phyloP scores from a whole-genome alignment of 495 filamentous ascomycete species.

The Talaromyces nanjingensis region DNA sequence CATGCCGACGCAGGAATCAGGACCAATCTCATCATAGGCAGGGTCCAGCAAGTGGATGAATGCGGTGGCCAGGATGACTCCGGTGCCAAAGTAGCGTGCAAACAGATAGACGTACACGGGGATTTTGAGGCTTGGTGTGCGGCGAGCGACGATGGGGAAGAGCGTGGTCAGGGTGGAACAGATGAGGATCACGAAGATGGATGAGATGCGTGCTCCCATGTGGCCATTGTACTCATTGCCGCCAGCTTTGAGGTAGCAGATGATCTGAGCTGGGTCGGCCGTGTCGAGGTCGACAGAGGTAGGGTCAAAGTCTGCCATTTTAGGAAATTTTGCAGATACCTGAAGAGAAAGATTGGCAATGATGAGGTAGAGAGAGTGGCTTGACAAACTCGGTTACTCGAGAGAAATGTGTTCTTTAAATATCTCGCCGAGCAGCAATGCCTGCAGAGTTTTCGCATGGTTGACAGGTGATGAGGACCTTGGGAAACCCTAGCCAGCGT shows the following conservation, averaged over 20 bases:
- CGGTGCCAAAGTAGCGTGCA: conserved; percentile 65
- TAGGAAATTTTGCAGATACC: not conserved
- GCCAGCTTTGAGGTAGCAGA: conserved; percentile 28
- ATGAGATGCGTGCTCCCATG: conserved; percentile 34
- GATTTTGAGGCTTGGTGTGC: conserved; percentile 47
- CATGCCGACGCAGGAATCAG: conserved; percentile 46
- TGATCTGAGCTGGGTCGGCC: conserved; percentile 23
- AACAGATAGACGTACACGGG: conserved; percentile 65
- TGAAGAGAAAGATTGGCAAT: not conserved
- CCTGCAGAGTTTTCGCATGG: not conserved
- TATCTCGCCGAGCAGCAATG: not conserved
- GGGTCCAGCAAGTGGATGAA: conserved; percentile 52
- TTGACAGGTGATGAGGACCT: conserved; percentile 2
- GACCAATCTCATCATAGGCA: conserved; percentile 46
- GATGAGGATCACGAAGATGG: conserved; percentile 39
- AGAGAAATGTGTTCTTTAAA: not conserved
- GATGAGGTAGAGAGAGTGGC: not conserved
- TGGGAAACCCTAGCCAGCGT: not conserved
- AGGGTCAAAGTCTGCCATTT: conserved; percentile 24
- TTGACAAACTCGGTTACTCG: not conserved
- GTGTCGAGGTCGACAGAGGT: conserved; percentile 32
- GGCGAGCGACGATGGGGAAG: conserved; percentile 58
- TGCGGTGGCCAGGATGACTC: conserved; percentile 67
- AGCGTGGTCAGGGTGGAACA: conserved; percentile 41
- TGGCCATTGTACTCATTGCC: conserved; percentile 39